Percentiles rank a stretch among this genome's conserved stretches.
Evolutionary conservation across 306 rosid species (phyloP).

Genomic region (Casuarina cunninghamiana): DNA sequence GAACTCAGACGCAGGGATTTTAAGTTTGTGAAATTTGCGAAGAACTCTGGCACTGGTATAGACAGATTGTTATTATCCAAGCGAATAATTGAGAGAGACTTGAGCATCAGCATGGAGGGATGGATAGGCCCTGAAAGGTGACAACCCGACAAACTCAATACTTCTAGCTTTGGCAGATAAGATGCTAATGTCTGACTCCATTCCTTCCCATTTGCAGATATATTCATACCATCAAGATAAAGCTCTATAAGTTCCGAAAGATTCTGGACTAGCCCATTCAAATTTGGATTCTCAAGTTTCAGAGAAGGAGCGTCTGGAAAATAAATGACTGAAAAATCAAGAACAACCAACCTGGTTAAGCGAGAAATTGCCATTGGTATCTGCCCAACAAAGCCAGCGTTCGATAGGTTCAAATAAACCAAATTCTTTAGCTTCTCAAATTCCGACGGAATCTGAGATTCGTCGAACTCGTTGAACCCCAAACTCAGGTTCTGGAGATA

Average conservation of each 20-base stretch:
- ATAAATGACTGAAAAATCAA: slow-evolving; percentile 31
- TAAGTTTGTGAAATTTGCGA: neutral
- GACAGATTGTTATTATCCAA: neutral
- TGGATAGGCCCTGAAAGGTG: slow-evolving; percentile 11
- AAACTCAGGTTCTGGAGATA: slow-evolving; percentile 36
- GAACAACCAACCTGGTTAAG: slow-evolving; percentile 42
- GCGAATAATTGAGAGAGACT: neutral
- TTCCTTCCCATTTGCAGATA: neutral
- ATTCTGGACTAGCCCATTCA: neutral
- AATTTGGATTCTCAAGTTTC: slow-evolving; percentile 35
- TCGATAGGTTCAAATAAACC: slow-evolving; percentile 30
- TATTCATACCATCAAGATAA: slow-evolving; percentile 5
- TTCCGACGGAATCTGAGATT: slow-evolving; percentile 29
- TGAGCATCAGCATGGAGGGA: neutral
- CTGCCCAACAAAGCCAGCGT: slow-evolving; percentile 39
- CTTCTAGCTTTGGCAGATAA: neutral
- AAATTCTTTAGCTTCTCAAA: slow-evolving; percentile 34
- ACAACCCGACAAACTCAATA: neutral
- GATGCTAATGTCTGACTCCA: slow-evolving; percentile 4
- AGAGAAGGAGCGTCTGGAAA: neutral
- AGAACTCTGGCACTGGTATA: neutral
- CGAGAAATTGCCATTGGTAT: slow-evolving; percentile 43
- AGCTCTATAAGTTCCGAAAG: neutral
- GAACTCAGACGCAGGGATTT: neutral
- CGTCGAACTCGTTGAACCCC: slow-evolving; percentile 18